Percentiles rank a stretch among this genome's conserved stretches.
Conservation (phyloP, 106 monocot species). For the Cymbidium sinense region DNA sequence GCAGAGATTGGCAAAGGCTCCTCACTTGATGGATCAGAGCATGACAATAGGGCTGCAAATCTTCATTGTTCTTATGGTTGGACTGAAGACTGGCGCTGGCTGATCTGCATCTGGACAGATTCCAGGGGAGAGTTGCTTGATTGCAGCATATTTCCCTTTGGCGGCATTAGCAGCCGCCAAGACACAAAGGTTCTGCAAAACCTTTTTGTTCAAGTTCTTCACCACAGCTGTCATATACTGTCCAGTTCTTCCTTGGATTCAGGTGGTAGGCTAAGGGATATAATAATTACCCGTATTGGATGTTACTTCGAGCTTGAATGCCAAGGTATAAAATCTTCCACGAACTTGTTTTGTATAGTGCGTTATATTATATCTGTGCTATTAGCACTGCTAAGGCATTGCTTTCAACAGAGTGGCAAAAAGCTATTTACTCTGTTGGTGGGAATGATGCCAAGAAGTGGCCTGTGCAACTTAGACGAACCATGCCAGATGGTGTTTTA, state of each 20-base stretch:
- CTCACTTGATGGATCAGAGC: conserved; percentile 38
- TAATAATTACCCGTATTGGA: conserved; percentile 79
- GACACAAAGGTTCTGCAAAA: conserved; percentile 90
- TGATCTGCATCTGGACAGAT: conserved; percentile 95
- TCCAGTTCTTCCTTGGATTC: conserved; percentile 46
- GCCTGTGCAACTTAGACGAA: conserved; percentile 77
- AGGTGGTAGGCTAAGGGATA: conserved; percentile 45
- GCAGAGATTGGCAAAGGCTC: conserved; percentile 31
- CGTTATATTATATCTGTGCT: not conserved
- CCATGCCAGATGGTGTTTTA: conserved; percentile 45
- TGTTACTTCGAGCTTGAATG: conserved; percentile 95
- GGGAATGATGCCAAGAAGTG: conserved; percentile 94
- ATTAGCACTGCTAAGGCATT: conserved; percentile 6
- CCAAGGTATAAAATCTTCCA: conserved; percentile 53
- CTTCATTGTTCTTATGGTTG: conserved; percentile 99
- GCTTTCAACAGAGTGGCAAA: conserved; percentile 83
- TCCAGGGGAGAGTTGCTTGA: conserved; percentile 89
- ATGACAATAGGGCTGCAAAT: conserved; percentile 41
- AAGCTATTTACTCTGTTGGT: conserved; percentile 84
- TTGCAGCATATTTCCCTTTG: conserved; percentile 80
- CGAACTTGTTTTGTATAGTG: not conserved
- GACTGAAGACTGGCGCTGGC: conserved; percentile 99
- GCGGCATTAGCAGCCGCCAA: conserved; percentile 88
- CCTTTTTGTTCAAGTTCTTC: conserved; percentile 85
- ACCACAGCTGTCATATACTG: conserved; percentile 84